Base-by-base conservation (phyloP, 805 yeast species). In the Kuraishia ogatae region DNA sequence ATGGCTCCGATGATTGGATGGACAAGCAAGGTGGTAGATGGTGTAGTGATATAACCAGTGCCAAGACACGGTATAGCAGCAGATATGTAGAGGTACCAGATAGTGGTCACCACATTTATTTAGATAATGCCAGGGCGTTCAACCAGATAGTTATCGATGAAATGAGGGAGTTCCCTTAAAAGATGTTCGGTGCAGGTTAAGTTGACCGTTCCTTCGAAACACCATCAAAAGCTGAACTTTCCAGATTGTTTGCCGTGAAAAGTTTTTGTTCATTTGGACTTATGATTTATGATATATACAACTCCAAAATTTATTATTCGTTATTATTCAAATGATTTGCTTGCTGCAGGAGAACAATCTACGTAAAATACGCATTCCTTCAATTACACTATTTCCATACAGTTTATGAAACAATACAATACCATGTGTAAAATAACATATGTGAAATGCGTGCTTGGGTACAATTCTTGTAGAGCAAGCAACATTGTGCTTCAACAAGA, bases 101-200 rank as follows among this genome's bases (percentile, higher is more conserved):
- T 58, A 76, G 87, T 3, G 96, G 96, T 1, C 96, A 88, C 67
- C 96, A 88, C 65, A 62, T 88, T n/a, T 88, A 87, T 64, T 71
- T 88, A 57, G 96, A 88, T 65, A 86, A 86, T 62, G 70, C 74
- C 51, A 57, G 64, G 11, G 73, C 62, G 28, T 88, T 88, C 63
- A 85, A 87, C 63, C 59, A 68, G 10, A 57, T 80, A 56, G 65
- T 86, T 39, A 55, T 74, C 2, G 60, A 71, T 4, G 87, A 85
- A 64, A 82, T 86, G 88, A 60, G 62, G 52, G 58, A 56, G 29
- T 60, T 64, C 49, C 29, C 29, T 26, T 10, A 6, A 10, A 26
- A 26, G 10, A 26, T n/a, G n/a, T n/a, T n/a, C n/a, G 29, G 10
- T 26, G 10, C 5, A 10, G 29, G 8, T 26, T 26, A 10, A 26